Conservation (phyloP, 2,329 filamentous ascomycete species). For the Fusarium camptoceras region DNA sequence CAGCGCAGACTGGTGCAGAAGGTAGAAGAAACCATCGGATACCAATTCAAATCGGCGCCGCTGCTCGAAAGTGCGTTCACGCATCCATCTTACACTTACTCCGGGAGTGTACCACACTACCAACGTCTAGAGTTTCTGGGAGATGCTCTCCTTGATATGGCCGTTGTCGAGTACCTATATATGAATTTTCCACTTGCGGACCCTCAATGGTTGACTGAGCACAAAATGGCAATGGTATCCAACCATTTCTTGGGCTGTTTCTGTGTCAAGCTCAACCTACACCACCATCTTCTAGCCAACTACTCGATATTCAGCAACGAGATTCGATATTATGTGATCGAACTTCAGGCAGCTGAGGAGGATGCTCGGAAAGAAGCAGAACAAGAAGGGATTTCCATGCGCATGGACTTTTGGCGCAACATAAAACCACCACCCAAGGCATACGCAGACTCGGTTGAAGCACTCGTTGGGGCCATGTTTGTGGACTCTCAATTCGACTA, state of each 20-base stretch:
- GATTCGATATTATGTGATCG: constrained; percentile 66
- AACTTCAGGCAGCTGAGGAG: constrained; percentile 65
- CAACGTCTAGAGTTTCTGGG: constrained; percentile 93
- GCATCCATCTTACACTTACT: constrained; percentile 82
- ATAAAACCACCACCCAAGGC: constrained; percentile 75
- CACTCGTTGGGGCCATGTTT: constrained; percentile 90
- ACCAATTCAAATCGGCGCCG: constrained; percentile 78
- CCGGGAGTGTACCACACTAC: constrained; percentile 83
- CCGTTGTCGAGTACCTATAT: constrained; percentile 85
- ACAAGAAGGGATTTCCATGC: constrained; percentile 46
- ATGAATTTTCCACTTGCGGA: constrained; percentile 80
- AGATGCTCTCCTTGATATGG: constrained; percentile 89
- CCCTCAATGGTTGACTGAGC: constrained; percentile 96
- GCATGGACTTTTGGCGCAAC: constrained; percentile 75
- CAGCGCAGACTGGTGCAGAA: constrained; percentile 76
- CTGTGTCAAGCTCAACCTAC: constrained; percentile 80
- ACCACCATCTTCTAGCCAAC: constrained; percentile 75
- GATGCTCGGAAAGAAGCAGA: constrained; percentile 51
- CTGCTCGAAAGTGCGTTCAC: constrained; percentile 87
- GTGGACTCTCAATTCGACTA: constrained; percentile 89
- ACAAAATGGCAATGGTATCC: constrained; percentile 99
- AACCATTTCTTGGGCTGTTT: constrained; percentile 93
- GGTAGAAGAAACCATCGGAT: constrained; percentile 68
- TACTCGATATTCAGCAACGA: constrained; percentile 55
- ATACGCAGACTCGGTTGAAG: constrained; percentile 88